Evolutionary conservation across 306 rosid species (phyloP).

Genomic region (Phaseolus lunatus): DNA sequence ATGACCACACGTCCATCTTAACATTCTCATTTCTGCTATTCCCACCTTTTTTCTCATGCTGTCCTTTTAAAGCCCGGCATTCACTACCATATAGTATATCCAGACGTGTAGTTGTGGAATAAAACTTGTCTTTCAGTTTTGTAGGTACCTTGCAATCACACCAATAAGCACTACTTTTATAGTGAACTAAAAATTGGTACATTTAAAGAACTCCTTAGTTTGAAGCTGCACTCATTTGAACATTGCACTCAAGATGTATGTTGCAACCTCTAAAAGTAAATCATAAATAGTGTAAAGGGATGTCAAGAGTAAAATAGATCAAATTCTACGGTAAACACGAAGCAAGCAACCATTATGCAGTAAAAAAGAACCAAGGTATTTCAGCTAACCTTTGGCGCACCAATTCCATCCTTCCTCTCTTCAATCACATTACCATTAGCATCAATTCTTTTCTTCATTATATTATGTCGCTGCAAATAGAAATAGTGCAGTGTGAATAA

Average conservation of each 20-base stretch:
- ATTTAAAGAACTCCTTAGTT: constrained; percentile 12
- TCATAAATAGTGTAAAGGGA: constrained; percentile 32
- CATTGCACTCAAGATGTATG: constrained; percentile 17
- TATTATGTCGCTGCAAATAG: constrained; percentile 78
- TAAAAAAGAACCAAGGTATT: constrained; percentile 24
- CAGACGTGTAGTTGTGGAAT: no score
- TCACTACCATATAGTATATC: no score
- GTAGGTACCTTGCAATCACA: no score
- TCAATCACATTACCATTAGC: constrained; percentile 73
- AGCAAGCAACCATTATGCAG: constrained; percentile 22
- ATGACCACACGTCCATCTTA: no score
- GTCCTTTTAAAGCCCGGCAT: no score
- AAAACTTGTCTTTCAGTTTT: no score
- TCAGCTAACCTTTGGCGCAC: constrained; percentile 87
- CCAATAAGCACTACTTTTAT: neutral
- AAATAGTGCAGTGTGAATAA: constrained; percentile 32
- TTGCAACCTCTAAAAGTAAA: constrained; percentile 14
- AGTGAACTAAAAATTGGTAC: constrained; percentile 23
- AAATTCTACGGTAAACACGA: constrained; percentile 18
- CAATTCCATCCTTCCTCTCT: constrained; percentile 79
- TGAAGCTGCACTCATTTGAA: constrained; percentile 20
- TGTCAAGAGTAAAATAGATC: constrained; percentile 11
- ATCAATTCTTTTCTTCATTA: constrained; percentile 82
- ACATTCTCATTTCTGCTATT: no score
- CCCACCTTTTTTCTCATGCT: no score